A percentile compares a stretch with the other conserved stretches of the same genome.
Evolutionary conservation across 768 basidiomycete species (phyloP).

Genomic region (Suillus hirtellus): DNA sequence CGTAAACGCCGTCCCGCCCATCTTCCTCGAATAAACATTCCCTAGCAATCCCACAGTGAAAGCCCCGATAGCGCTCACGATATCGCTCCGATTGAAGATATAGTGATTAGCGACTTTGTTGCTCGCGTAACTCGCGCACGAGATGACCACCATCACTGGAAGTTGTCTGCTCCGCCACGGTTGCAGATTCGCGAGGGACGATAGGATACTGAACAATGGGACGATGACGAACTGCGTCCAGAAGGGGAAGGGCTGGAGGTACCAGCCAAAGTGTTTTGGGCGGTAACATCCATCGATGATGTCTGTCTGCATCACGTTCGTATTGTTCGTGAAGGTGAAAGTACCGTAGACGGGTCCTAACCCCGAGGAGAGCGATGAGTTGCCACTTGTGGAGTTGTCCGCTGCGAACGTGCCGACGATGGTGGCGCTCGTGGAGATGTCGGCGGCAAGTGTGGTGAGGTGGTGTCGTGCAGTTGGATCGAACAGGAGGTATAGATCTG

Average conservation of each 20-base stretch:
- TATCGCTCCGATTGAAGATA: slow-evolving; percentile 81
- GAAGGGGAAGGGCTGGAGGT: slow-evolving; percentile 75
- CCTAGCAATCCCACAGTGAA: slow-evolving; percentile 79
- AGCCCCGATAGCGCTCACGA: slow-evolving; percentile 84
- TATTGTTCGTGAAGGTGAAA: slow-evolving; percentile 63
- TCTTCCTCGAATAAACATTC: slow-evolving; percentile 77
- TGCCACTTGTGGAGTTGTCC: slow-evolving; percentile 47
- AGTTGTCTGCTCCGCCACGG: slow-evolving; percentile 71
- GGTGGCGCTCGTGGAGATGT: slow-evolving; percentile 46
- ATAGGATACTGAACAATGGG: slow-evolving; percentile 68
- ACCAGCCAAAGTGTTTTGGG: slow-evolving; percentile 66
- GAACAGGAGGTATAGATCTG: slow-evolving; percentile 74
- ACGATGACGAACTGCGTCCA: slow-evolving; percentile 80
- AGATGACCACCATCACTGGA: slow-evolving; percentile 82
- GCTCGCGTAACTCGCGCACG: slow-evolving; percentile 74
- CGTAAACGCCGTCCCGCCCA: slow-evolving; percentile 86
- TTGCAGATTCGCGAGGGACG: slow-evolving; percentile 78
- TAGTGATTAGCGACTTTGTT: slow-evolving; percentile 84
- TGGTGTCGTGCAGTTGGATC: slow-evolving; percentile 56
- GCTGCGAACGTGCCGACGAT: slow-evolving; percentile 69
- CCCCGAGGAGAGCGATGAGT: slow-evolving; percentile 24
- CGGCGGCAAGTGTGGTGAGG: slow-evolving; percentile 54
- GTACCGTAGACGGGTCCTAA: slow-evolving; percentile 51
- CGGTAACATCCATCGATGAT: slow-evolving; percentile 74
- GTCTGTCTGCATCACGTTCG: slow-evolving; percentile 45